Evolutionary conservation across 2,329 filamentous ascomycete genomes (phyloP), one percentile per base, ranked within the genome.

Genomic region (Diaporthe helianthi): DNA sequence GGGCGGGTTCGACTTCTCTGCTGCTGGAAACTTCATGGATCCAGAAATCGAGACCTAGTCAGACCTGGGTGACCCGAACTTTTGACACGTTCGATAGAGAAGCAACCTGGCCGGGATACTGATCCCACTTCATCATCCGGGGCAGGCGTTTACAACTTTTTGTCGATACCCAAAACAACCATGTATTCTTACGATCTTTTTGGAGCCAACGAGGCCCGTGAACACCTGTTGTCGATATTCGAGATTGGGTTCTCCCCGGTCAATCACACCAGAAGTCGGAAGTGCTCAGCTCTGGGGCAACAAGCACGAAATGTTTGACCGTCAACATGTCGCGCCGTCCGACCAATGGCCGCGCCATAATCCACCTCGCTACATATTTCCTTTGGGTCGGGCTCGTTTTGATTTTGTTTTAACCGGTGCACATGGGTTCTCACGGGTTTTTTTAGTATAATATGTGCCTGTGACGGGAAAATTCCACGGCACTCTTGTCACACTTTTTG

Each of bases 1-100:
- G 51, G 78, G 79, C 52, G 78, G 76, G 5, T 90, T 90, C 72
- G 86, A 87, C 78, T 90, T 90, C 74, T 80, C 80, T 71, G 78
- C 82, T 19, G 79, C 80, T 29, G 77, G 79, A 54, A 88, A 88
- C 75, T 76, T 80, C n/a, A 85, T 90, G 80, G 86, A 89, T 70
- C 82, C 82, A 49, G 75, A 83, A 67, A 89, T 90, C 75, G 84
- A 71, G 64, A 71, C 70, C 46, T 71, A 69, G 64, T 24, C 26
- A 33, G 41, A 47, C 17, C 7, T 44, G 36, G 58, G 58, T 49
- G 29, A 36, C 33, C 17, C 2, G 58, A 63, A 63, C 31, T n/a
- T n/a, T 38, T 67, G 52, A 58, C 31, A 19, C 29, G 41, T 22
- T 31, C 24, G 9, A 51, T 67, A 38, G 52, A 49, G 31, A 36